Base-by-base conservation (phyloP, 2,329 filamentous ascomycete species). In the Daldinia sp. region DNA sequence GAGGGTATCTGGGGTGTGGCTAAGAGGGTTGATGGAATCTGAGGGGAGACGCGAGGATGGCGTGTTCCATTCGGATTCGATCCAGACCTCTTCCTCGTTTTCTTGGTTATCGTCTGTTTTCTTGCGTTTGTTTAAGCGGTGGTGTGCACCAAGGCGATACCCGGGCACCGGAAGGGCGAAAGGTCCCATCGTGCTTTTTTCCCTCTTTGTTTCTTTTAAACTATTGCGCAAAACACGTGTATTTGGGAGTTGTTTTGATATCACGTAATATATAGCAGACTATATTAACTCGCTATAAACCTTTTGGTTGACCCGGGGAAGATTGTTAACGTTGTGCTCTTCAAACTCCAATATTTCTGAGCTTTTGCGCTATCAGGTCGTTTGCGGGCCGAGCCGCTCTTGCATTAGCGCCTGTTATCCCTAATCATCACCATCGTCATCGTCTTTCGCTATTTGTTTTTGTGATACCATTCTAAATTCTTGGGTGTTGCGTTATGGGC, bases 1-100 rank as follows among this genome's bases (percentile, higher is more conserved):
- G 56, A 88, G 83, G 39, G 84, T 83, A 56, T 79, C 77, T 0
- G 85, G 86, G 1, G 83, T 80, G 71, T 89, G 84, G 73, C 86
- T 88, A 72, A 85, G 81, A 1, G 87, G 87, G 74, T 89, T 88
- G 75, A 86, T 86, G 60, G 79, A 74, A 53, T 79, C 77, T 13
- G 72, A 68, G 0, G 78, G 79, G 13, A 78, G 74, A 39, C 63
- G 68, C 20, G 75, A 72, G 3, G 70, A 63, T 9, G 68, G 41
- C 20, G 28, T 51, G 33, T 65, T 62, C 46, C 62, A 59, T 60
- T 46, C 71, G n/a, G 48, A 20, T 10, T 39, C 72, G 15, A 46
- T 39, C 35, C 37, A 28, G n/a, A 60, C 30, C 10, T 35, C 39
- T 23, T 41, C 60, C 23, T 41, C 63, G 15, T 20, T 53, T 6